Evolutionary conservation across 768 basidiomycete genomes (phyloP).

Genomic region (Gyrodon lividus): DNA sequence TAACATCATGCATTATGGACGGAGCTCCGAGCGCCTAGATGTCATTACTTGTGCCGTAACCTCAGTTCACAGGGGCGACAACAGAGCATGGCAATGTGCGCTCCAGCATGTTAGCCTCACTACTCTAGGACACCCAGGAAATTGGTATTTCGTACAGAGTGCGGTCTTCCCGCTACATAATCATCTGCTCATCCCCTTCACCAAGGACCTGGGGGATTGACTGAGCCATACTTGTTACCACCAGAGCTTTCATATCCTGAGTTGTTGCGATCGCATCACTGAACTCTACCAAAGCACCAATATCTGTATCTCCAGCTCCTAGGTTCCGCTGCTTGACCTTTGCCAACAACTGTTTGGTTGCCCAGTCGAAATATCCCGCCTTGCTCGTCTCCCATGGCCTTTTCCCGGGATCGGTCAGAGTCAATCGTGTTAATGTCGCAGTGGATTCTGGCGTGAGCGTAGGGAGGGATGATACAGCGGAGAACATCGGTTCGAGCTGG

Average conservation of each 20-base stretch:
- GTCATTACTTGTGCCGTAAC: no score
- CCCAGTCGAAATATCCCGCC: constrained; percentile 80
- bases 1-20: no score
- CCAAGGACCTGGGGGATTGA: background rate
- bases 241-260: constrained; percentile 18
- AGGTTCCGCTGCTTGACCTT: constrained; percentile 23
- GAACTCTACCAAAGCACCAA: constrained; percentile 21
- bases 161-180: background rate
- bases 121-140: no score
- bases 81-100: no score
- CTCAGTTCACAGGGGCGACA: no score
- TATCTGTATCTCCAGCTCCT: constrained; percentile 16
- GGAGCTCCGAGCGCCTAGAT: no score
- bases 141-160: no score
- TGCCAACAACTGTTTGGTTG: constrained; percentile 52
- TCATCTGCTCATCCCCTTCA: background rate
- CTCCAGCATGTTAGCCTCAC: no score
- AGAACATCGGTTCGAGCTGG: constrained; percentile 45
- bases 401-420: constrained; percentile 57
- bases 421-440: constrained; percentile 32
- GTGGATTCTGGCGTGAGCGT: constrained; percentile 40
- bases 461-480: constrained; percentile 49
- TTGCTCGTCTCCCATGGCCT: constrained; percentile 76
- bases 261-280: constrained; percentile 18
- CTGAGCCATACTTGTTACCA: constrained; percentile 8